Conservation (phyloP, 352 stramenopile species). For the Globisporangium yorkense region DNA sequence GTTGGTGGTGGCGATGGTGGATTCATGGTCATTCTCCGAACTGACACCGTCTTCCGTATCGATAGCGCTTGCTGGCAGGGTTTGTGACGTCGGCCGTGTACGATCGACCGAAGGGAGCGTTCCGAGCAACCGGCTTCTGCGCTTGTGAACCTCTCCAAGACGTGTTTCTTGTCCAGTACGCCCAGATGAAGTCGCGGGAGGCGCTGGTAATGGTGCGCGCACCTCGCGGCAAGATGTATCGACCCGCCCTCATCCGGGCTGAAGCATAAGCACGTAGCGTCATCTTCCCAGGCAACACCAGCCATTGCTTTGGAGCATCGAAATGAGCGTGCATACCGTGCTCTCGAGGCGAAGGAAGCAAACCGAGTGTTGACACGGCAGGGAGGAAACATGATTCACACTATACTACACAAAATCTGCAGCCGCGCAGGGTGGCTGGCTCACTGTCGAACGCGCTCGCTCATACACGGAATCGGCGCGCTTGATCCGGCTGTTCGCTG, state of each 20-base stretch:
- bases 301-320: no score
- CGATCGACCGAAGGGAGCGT: constrained; percentile 60
- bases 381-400: constrained; percentile 2
- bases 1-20: not conserved
- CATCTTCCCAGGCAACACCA: no score
- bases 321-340: not conserved
- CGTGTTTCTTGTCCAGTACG: constrained; percentile 29
- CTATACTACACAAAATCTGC: constrained; percentile 11
- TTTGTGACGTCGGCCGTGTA: constrained; percentile 78
- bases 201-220: constrained; percentile 48
- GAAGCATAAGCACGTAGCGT: not conserved
- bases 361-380: not conserved
- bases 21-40: not conserved
- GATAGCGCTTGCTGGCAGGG: constrained; percentile 38
- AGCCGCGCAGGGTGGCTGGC: not conserved
- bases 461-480: not conserved
- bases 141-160: constrained; percentile 55
- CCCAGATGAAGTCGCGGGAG: not conserved
- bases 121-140: constrained; percentile 61
- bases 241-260: constrained; percentile 21
- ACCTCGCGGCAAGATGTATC: constrained; percentile 39
- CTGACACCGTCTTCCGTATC: not conserved
- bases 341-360: not conserved
- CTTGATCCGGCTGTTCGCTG: not conserved
- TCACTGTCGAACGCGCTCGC: not conserved